Evolutionary conservation across 768 basidiomycete species (phyloP).

Genomic region (Lactarius quietus): DNA sequence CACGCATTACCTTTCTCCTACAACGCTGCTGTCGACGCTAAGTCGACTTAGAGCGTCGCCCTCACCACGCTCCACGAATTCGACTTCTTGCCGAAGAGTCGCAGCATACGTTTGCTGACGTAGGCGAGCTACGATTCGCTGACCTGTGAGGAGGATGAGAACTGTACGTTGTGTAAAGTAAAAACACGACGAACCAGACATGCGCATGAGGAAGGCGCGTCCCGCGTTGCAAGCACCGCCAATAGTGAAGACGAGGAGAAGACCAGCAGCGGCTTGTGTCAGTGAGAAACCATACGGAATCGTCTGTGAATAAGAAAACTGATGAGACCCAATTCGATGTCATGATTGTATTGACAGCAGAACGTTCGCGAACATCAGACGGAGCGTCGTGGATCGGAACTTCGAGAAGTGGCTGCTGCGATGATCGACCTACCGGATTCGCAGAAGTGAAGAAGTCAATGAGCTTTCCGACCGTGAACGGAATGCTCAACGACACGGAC

Average conservation of each 20-base stretch:
- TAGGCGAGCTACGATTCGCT: constrained; percentile 85
- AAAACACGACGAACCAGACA: constrained; percentile 55
- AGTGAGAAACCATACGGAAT: constrained; percentile 78
- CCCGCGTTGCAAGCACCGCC: constrained; percentile 87
- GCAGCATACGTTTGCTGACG: constrained; percentile 80
- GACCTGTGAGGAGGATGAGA: constrained; percentile 43
- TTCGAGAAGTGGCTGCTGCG: too few relatives aligned
- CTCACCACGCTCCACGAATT: constrained; percentile 88
- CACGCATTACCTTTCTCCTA: constrained; percentile 76
- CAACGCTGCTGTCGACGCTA: constrained; percentile 87
- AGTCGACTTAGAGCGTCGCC: constrained; percentile 92
- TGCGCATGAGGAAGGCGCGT: constrained; percentile 79
- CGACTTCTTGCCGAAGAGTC: constrained; percentile 86
- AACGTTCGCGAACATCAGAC: too few relatives aligned
- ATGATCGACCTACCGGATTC: constrained; percentile 54
- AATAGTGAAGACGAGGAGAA: constrained; percentile 76
- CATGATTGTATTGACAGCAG: not conserved
- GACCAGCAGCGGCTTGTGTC: constrained; percentile 70
- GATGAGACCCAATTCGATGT: not conserved
- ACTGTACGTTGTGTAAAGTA: not conserved
- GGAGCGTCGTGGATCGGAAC: too few relatives aligned
- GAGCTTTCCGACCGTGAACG: constrained; percentile 87
- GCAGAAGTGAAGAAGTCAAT: constrained; percentile 88
- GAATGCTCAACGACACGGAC: constrained; percentile 87
- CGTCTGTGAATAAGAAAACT: constrained; percentile 23